Evolutionary conservation across 257 asterid genomes (phyloP).

Genomic region (Solanum pennellii): DNA sequence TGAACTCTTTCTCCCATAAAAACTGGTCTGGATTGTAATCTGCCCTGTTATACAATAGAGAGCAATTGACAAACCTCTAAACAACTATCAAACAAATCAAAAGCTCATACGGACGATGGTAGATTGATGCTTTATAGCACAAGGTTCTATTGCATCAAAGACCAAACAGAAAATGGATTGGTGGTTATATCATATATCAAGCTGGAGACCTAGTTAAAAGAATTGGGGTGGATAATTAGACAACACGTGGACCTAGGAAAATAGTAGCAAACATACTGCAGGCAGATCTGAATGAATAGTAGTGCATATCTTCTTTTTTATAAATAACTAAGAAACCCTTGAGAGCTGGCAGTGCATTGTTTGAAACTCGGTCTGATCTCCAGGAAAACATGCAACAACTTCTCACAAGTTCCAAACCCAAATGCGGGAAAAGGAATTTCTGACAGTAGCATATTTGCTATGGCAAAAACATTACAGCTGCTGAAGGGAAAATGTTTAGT

Average conservation of each 20-base stretch:
- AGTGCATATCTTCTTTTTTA: background rate
- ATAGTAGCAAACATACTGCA: background rate
- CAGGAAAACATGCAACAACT: background rate
- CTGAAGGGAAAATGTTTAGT: background rate
- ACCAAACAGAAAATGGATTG: background rate
- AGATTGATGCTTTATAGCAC: background rate
- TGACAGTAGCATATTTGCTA: background rate
- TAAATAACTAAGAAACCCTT: background rate
- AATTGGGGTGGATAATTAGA: background rate
- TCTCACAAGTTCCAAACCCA: background rate
- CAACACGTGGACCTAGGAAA: background rate
- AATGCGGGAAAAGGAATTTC: background rate
- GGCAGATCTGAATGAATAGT: background rate
- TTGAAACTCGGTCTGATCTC: background rate
- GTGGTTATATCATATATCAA: background rate
- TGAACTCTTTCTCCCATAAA: slow-evolving; percentile 83
- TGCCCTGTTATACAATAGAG: slow-evolving; percentile 54
- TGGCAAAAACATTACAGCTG: background rate
- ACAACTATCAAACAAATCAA: background rate
- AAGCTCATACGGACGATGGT: background rate
- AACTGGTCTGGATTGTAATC: slow-evolving; percentile 84
- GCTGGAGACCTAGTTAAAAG: background rate
- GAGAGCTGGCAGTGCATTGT: background rate
- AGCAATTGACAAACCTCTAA: background rate
- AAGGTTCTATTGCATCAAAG: background rate